These are phyloP conservation scores for Colletotrichum acutatum DNA, from an alignment of 2,329 filamentous ascomycete genomes.

Conservation along the genomic window DNA sequence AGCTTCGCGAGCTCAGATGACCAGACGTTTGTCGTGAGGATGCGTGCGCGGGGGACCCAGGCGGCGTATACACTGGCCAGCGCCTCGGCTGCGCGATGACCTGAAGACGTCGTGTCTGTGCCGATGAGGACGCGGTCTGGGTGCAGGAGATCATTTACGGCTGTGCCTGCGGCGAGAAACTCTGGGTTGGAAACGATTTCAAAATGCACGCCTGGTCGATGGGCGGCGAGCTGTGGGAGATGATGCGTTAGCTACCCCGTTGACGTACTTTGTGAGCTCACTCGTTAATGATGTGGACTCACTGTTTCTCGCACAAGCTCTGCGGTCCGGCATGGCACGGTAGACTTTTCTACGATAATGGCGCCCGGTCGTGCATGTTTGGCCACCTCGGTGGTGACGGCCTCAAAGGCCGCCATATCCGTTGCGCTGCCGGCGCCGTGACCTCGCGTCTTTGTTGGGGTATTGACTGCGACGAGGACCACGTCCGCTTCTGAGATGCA, in stretches of 20 bases:
- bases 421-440: slow-evolving; percentile 77
- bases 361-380: slow-evolving; percentile 73
- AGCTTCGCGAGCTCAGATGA: slow-evolving; percentile 84
- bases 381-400: slow-evolving; percentile 74
- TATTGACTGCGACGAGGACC: slow-evolving; percentile 81
- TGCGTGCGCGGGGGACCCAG: slow-evolving; percentile 75
- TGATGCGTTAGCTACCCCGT: no score
- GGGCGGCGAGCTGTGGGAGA: slow-evolving; percentile 59
- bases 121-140: slow-evolving; percentile 83
- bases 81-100: slow-evolving; percentile 69
- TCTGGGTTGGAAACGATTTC: slow-evolving; percentile 85
- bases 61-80: slow-evolving; percentile 74
- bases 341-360: slow-evolving; percentile 85
- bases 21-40: slow-evolving; percentile 79
- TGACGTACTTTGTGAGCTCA: no score
- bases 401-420: slow-evolving; percentile 78
- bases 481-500: slow-evolving; percentile 76
- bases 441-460: slow-evolving; percentile 78
- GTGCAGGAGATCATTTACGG: slow-evolving; percentile 74
- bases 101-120: slow-evolving; percentile 68
- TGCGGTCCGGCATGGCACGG: slow-evolving; percentile 80
- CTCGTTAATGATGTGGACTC: slow-evolving; percentile 40
- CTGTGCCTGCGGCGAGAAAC: slow-evolving; percentile 82
- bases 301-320: slow-evolving; percentile 76
- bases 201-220: slow-evolving; percentile 73